Evolutionary conservation across 306 rosid species (phyloP).

Genomic region (Malus sylvestris): DNA sequence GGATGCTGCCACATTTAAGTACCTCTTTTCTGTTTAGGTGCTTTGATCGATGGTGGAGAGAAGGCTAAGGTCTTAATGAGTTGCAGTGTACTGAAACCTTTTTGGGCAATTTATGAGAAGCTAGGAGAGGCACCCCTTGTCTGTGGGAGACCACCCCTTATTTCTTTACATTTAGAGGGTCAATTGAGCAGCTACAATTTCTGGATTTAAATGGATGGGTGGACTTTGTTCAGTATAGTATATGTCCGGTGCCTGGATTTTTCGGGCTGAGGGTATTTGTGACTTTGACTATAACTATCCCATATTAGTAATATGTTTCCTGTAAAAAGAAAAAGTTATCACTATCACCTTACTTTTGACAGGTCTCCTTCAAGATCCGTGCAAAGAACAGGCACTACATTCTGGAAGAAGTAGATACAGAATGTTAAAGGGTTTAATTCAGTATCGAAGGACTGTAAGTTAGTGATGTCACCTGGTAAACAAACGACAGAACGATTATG

Average conservation of each 20-base stretch:
- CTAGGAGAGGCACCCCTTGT: not conserved
- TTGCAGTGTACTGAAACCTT: too few species aligned
- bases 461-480: conserved; percentile 61
- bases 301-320: too few species aligned
- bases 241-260: not conserved
- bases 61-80: not conserved
- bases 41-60: not conserved
- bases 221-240: too few species aligned
- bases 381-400: conserved; percentile 82
- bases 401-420: conserved; percentile 42
- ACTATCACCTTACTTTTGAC: conserved; percentile 79
- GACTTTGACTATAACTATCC: not conserved
- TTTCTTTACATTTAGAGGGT: not conserved
- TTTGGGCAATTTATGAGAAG: not conserved
- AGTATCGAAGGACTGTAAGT: conserved; percentile 12
- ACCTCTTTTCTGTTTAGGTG: not conserved
- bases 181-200: too few species aligned
- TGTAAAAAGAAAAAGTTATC: conserved; percentile 13
- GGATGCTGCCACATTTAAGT: not conserved
- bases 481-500: conserved; percentile 74
- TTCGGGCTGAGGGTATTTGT: not conserved
- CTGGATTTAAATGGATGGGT: too few species aligned
- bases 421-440: conserved; percentile 12
- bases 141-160: not conserved
- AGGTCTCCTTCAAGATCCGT: conserved; percentile 80